Evolutionary conservation across 2,329 filamentous ascomycete species (phyloP), one percentile per base, ranked within the genome.

Genomic region (Fusarium domesticum): DNA sequence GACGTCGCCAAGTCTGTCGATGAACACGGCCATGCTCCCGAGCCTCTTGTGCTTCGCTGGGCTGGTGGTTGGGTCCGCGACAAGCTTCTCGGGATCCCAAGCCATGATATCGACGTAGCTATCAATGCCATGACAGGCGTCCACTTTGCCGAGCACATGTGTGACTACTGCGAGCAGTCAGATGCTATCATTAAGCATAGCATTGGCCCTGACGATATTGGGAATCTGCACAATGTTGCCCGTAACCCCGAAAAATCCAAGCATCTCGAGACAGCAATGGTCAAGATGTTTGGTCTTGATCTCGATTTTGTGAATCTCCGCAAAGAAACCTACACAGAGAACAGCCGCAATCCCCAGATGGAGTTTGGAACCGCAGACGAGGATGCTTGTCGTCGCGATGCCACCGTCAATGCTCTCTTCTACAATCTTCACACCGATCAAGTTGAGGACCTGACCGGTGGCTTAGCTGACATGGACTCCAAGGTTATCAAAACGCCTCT

Each of bases 231-330:
- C 74, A 95, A 89, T 66, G 92, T 96, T 55, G 85, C 86, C 40
- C 85, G 85, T 45, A 97, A 97, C 64, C 92, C 91, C 1, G 90
- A 96, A 60, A 96, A 96, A 70, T 96, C 90, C 16, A 97, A 97
- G 70, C 89, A 97, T 63, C 78, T 97, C 12, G 92, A 95, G 68
- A 97, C 92, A 0, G 87, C 89, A 37, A 95, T 89, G 8, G 89
- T 87, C 18, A 86, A 78, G 53, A 83, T 97, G 45, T 84, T 96
- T 60, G 89, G 87, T 1, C 76, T 95, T 37, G 92, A 97, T 61
- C 79, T 96, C 37, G 92, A 98, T 64, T 84, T 98, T 61, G 93
- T 98, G 57, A 98, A 97, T 64, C 73, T 97, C 36, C 80, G 92
- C 35, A 95, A 90, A 63, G 93, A 97, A 70, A 91, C 85, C 1